Evolutionary conservation across 2,329 filamentous ascomycete genomes (phyloP), one percentile per base, ranked within the genome.

Genomic region (Hymenotorrendiella dingleyae): DNA sequence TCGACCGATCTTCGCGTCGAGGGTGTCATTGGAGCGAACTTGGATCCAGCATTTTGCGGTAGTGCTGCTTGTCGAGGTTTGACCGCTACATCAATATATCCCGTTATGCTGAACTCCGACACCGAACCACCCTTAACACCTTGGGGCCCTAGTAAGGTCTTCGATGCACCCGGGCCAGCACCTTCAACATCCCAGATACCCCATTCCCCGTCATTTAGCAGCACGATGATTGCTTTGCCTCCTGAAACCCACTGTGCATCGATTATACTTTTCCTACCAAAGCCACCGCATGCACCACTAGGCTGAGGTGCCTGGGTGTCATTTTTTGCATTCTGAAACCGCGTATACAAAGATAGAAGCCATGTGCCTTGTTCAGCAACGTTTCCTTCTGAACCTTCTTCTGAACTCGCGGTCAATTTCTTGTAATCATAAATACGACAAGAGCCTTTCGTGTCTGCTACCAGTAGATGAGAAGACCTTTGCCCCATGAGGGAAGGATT

Each of bases 181-280:
- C 77, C 75, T 48, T 82, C 76, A 33, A 83, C 69, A 53, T 83
- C 79, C 79, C 79, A 83, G 24, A 83, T 74, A 11, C 77, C 80
- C 80, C 80, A 83, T 57, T 79, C 78, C 6, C 79, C 80, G 52
- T 83, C 80, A 1, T 74, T 73, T 3, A 82, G 64, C 2, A 83
- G 65, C 1, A 69, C 67, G 29, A 83, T 63, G 21, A 83, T 65
- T 4, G 79, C 78, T 35, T 73, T 70, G 8, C 80, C 80, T 45
- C 74, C 72, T 2, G 72, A 67, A 36, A 82, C 72, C 80, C 80
- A 83, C 4, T 72, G 69, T 1, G 79, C 76, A 36, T 78, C 78
- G 11, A 82, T 60, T n/a, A 83, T 71, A 0, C 72, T 72, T 53
- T 82, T 84, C 32, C 80, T 68, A 52, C 62, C 38, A 57, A 62